Evolutionary conservation across 495 filamentous ascomycete genomes (phyloP).

Genomic region (Trichoderma gamsii): DNA sequence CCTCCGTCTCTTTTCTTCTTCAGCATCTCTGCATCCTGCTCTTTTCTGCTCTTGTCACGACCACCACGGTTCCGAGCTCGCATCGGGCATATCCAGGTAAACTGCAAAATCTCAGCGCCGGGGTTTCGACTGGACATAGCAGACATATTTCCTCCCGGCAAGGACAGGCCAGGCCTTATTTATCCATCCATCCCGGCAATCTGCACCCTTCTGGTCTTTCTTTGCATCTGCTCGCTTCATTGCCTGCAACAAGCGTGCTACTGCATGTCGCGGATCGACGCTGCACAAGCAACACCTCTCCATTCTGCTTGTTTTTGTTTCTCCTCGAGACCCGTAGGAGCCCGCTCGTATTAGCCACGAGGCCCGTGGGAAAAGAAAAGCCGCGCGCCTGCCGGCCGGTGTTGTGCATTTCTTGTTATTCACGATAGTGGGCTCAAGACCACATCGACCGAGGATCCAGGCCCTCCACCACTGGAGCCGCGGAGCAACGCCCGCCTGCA

Average conservation of each 20-base stretch:
- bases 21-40: background rate
- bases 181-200: background rate
- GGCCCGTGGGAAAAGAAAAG: constrained; percentile 1
- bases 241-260: constrained; percentile 12
- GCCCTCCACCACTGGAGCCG: background rate
- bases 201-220: background rate
- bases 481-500: background rate
- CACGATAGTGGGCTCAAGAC: constrained; percentile 7
- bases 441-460: background rate
- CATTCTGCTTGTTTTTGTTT: constrained; percentile 8
- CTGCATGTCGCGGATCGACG: constrained; percentile 14
- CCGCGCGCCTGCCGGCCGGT: constrained; percentile 10
- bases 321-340: constrained; percentile 7
- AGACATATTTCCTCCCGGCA: background rate
- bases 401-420: background rate
- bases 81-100: background rate
- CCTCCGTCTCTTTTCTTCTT: background rate
- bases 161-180: background rate
- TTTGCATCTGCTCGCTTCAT: constrained; percentile 9
- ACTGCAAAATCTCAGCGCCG: background rate
- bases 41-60: background rate
- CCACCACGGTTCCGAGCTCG: background rate
- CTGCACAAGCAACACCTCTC: constrained; percentile 4
- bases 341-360: constrained; percentile 5
- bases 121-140: background rate